Evolutionary conservation across 202 grass and related monocot genomes (phyloP), one percentile per base, ranked within the genome.

Genomic region (Zoysia matrella): DNA sequence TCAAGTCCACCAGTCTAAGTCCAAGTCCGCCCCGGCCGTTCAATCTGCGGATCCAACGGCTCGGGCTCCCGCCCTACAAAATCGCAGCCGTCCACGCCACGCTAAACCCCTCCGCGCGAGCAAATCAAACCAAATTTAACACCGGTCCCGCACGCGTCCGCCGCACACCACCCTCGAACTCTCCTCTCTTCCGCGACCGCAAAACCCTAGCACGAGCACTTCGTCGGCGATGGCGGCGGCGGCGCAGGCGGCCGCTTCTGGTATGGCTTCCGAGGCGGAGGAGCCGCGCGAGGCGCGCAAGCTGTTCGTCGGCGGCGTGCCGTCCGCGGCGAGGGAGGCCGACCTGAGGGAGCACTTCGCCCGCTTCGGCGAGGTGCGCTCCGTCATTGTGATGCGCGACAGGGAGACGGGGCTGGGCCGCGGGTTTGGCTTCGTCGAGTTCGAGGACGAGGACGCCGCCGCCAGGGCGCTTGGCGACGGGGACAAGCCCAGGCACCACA

Each of bases 361-460:
- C 2, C 69, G 77, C 66, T 99, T 80, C 89, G 96, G 96, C 14
- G 87, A 77, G 11, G 89, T 99, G 74, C 79, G 89, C 51, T 83
- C 89, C 77, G 88, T 77, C 41, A 75, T 90, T 62, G 93, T 99
- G 52, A 90, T 99, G 76, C 83, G 91, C 70, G 91, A 46, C 45
- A 3, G 45, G 71, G 71, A 84, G 47, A 96, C 89, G 14, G 91
- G 91, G 1, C 88, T 90, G 40, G 86, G 87, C 7, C 88, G 93
- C n/a, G 93, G 93, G 0, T 99, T 94, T 83, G 96, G 89, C 0
- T 99, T 99, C 84, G 96, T 99, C 12, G 87, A 94, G 91, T 99
- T 96, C 74, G 74, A 78, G 57, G 86, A 81, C 72, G 85, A 90
- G 79, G 80, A 73, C 5, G 86, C 75, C 6, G 83, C 90, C 0